Base-by-base conservation (phyloP, 179 eudicot genomes). In the Silene vulgaris region DNA sequence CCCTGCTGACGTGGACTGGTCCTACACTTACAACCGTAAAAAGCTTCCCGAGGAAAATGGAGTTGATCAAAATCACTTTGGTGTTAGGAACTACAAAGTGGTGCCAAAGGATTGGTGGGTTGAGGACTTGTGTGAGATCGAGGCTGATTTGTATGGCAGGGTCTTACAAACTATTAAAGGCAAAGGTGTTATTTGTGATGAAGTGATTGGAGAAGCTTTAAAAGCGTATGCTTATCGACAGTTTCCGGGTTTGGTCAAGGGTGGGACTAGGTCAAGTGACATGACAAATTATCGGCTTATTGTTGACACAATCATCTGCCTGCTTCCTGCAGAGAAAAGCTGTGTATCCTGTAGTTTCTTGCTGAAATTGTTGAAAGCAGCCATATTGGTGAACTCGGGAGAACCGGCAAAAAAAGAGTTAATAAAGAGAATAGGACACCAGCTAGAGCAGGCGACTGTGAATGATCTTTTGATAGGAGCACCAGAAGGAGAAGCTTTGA, bases 71-170 rank as follows among this genome's bases (percentile, higher is more conserved):
- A 76, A 79, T 66, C 81, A 84, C 84, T 84, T 81, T 59, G 92
- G 86, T 74, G 82, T 86, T 37, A 83, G 86, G 75, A 82, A 75
- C 79, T 68, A 78, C 76, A 85, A 88, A 66, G 74, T 66, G 19
- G 90, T 95, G 37, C 99, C 99, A 8, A 84, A 78, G 30, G 99
- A 95, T 69, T 95, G 99, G 99, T 95, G 99, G 99, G 97, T 89
- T 26, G 99, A 95, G 85, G 99, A 95, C 79, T 78, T 95, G 78
- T 88, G 91, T 79, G 97, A 89, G 82, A 90, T 95, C 43, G 97
- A 91, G 74, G 75, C 89, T 67, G 97, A 87, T 74, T 75, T 89
- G 45, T 95, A 90, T 68, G 85, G 83, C 67, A 87, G 86, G 62
- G 89, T 93, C 19, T 82, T 95, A 5, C 60, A 59, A 17, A 77